Conservation (phyloP, 495 filamentous ascomycete species). For the Xylaria nigripes region DNA sequence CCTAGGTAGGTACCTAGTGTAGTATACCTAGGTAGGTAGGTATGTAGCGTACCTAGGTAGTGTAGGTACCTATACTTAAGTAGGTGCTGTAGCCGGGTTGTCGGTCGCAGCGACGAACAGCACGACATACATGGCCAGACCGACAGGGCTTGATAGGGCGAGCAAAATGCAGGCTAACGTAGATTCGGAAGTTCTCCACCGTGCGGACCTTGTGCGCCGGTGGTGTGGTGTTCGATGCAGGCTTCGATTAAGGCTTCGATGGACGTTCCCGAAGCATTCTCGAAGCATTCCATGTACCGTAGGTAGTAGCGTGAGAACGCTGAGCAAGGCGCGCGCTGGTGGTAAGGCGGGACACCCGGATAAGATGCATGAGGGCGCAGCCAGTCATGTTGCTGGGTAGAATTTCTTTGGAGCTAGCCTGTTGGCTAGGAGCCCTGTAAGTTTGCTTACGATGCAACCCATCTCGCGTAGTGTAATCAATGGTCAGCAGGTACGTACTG, state of each 20-base stretch:
- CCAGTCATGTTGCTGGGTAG: slow-evolving; percentile 7
- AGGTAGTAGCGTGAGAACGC: slow-evolving; percentile 11
- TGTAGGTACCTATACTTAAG: no score
- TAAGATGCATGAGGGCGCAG: slow-evolving; percentile 7
- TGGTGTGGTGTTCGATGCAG: neutral
- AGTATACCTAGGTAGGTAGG: no score
- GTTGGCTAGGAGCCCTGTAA: neutral
- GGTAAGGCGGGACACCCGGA: slow-evolving; percentile 11
- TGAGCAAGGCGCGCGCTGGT: slow-evolving; percentile 11
- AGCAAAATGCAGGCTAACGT: neutral
- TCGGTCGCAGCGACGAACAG: no score
- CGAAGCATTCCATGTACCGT: slow-evolving; percentile 16
- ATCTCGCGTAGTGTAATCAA: slow-evolving; percentile 10
- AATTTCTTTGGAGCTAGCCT: slow-evolving; percentile 1
- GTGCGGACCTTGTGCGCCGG: neutral
- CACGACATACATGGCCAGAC: no score
- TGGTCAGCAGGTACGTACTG: slow-evolving; percentile 5
- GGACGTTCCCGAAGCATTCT: slow-evolving; percentile 27
- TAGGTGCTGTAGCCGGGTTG: no score
- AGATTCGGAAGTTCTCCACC: neutral
- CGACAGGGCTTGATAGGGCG: neutral
- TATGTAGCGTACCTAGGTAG: no score
- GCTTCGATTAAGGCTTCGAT: slow-evolving; percentile 23
- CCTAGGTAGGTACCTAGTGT: no score
- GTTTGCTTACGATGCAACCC: slow-evolving; percentile 12